Evolutionary conservation across 2,329 filamentous ascomycete species (phyloP), one percentile per base, ranked within the genome.

Genomic region (Aureobasidium leucospermi): DNA sequence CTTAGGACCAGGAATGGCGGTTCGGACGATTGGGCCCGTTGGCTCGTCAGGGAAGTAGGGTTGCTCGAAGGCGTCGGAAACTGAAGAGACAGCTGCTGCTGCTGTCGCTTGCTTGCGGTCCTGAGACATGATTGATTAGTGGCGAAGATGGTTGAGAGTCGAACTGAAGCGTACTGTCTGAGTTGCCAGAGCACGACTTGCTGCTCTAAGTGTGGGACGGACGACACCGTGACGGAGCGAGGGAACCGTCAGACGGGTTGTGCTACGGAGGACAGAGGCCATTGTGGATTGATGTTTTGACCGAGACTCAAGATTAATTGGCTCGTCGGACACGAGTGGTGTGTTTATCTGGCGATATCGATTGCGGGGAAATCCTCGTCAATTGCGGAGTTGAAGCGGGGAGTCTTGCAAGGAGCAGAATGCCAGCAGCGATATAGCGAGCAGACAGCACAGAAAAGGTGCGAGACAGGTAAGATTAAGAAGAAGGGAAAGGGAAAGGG

Each of bases 1-100:
- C 76, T 85, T 81, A 41, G 89, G 89, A 0, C 90, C 89, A 0
- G 90, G 90, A 60, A 94, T 87, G 36, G 75, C 67, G 1, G 81
- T 84, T 65, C 75, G 72, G 42, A 85, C 66, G 19, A 70, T 75
- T 36, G 82, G 82, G 31, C 70, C 75, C 15, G 70, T 60, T 29
- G 82, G 82, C 73, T 85, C 82, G 67, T 81, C 75, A 60, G 78
- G 71, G 69, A 85, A 82, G 74, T 78, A 83, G 7, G 80, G 67
- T 66, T 78, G 74, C 65, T 77, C 76, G 56, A 65, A 60, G 34
- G 38, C 41, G 34, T 60, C 64, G 36, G 66, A 15, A 29, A 31
- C 23, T 6, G 60, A 49, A 11, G 46, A 15, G 13, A 51, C 15
- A 11, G 38, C 65, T 13, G 66, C 42, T 19, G 58, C 52, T 15